These are phyloP conservation scores for Fusarium torreyae DNA, from an alignment of 2,329 filamentous ascomycete genomes.

Conservation along the genomic window DNA sequence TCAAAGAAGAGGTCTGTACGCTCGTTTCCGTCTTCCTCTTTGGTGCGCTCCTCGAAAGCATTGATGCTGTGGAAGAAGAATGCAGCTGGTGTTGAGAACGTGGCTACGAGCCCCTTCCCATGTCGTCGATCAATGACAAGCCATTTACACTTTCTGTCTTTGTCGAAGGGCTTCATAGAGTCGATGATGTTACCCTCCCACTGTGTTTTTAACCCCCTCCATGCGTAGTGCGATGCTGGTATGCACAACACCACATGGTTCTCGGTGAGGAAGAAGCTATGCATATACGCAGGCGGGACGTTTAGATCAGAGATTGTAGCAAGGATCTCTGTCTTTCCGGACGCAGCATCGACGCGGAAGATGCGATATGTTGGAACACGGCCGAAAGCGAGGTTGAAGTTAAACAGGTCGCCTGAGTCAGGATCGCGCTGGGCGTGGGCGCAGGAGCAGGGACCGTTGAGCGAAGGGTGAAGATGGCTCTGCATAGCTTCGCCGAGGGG, in stretches of 20 bases:
- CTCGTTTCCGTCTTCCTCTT: slow-evolving; percentile 53
- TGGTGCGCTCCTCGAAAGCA: slow-evolving; percentile 74
- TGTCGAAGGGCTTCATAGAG: slow-evolving; percentile 75
- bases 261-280: slow-evolving; percentile 82
- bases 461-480: slow-evolving; percentile 73
- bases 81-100: slow-evolving; percentile 76
- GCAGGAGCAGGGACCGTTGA: slow-evolving; percentile 77
- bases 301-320: slow-evolving; percentile 72
- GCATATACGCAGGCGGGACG: slow-evolving; percentile 78
- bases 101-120: slow-evolving; percentile 76
- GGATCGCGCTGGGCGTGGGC: slow-evolving; percentile 82
- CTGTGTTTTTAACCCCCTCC: slow-evolving; percentile 71
- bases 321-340: slow-evolving; percentile 78
- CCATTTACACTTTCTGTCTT: slow-evolving; percentile 73
- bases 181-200: slow-evolving; percentile 79
- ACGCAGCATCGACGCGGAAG: slow-evolving; percentile 74
- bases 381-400: slow-evolving; percentile 82
- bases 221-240: slow-evolving; percentile 74
- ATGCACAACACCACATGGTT: slow-evolving; percentile 82
- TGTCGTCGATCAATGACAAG: slow-evolving; percentile 78
- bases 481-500: slow-evolving; percentile 77
- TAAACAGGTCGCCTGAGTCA: slow-evolving; percentile 81
- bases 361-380: slow-evolving; percentile 74
- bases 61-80: slow-evolving; percentile 89
- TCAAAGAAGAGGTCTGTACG: slow-evolving; percentile 74